Evolutionary conservation across 164 flowering plant genomes (phyloP).

Genomic region (Liquidambar formosana): DNA sequence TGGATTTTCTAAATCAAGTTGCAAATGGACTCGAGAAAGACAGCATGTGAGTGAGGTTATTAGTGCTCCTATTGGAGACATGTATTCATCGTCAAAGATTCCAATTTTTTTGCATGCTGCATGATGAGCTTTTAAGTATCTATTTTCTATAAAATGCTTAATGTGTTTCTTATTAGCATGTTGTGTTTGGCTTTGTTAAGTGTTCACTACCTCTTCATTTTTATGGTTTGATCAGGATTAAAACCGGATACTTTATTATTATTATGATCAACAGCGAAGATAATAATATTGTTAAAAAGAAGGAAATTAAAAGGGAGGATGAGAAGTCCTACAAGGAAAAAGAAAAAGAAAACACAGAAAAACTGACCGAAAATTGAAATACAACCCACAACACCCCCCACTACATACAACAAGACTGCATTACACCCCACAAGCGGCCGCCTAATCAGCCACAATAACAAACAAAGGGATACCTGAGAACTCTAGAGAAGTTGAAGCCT

Average conservation of each 20-base stretch:
- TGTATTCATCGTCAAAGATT: neutral
- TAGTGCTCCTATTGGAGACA: neutral
- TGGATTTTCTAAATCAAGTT: slow-evolving; percentile 93
- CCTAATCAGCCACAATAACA: too few species aligned
- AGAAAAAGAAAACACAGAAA: too few species aligned
- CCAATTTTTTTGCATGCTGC: neutral
- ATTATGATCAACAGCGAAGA: too few species aligned
- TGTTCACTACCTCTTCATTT: neutral
- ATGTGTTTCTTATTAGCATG: neutral
- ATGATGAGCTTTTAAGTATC: neutral
- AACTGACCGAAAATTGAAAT: too few species aligned
- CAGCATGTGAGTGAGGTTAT: slow-evolving; percentile 65
- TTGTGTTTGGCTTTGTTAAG: neutral
- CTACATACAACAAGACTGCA: too few species aligned
- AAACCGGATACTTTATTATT: neutral
- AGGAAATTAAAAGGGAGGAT: too few species aligned
- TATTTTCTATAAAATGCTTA: neutral
- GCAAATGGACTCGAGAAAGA: slow-evolving; percentile 96
- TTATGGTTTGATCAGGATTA: neutral
- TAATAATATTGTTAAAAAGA: too few species aligned
- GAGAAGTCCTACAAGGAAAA: too few species aligned
- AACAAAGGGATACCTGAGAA: too few species aligned
- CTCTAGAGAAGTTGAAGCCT: too few species aligned
- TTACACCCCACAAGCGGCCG: too few species aligned
- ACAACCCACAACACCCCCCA: too few species aligned